Evolutionary conservation across 2,329 filamentous ascomycete genomes (phyloP), one percentile per base, ranked within the genome.

Genomic region (Curvularia lunata): DNA sequence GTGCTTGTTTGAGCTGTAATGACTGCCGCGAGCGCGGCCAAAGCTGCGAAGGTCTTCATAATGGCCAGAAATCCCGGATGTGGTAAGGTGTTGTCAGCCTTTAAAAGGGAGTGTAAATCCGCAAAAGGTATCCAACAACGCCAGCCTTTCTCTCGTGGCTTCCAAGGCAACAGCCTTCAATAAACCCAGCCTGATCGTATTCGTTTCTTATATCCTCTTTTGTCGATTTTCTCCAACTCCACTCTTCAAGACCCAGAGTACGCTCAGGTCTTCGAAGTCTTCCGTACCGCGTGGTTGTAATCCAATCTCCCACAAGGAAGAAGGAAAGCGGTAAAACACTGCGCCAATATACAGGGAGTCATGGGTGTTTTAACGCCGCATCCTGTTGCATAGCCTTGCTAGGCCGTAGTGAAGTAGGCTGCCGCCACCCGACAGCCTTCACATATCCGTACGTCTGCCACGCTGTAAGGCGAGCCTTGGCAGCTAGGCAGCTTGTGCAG

Each of bases 1-100:
- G 48, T 38, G 47, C 19, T 52, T 37, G 38, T 58, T 25, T 61
- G 55, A 38, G 51, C 56, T 30, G 43, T 40, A 46, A 49, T 32
- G 28, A 43, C 43, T 48, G 34, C 52, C 40, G 53, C 25, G 30
- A 60, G 57, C 40, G 45, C 45, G 12, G 46, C 43, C 13, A 56
- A 28, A 25, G 45, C 40, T 47, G 28, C 27, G 27, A 50, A 50
- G 1, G 57, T 23, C 40, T 48, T 57, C 57, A 60, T 60, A n/a
- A 10, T 54, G 5, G 12, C 34, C 34, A 18, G 18, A 9, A 25
- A 32, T 40, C 25, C 19, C 19, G 38, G n/a, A 27, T 45, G 32
- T 7, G 40, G 16, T 18, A 8, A 8, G 25, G 21, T 13, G 13
- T 43, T 25, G 19, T 25, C 42, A 19, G 41, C 21, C 23, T 18